Evolutionary conservation across 352 stramenopile genomes (phyloP).

Genomic region (Pythium oligandrum): DNA sequence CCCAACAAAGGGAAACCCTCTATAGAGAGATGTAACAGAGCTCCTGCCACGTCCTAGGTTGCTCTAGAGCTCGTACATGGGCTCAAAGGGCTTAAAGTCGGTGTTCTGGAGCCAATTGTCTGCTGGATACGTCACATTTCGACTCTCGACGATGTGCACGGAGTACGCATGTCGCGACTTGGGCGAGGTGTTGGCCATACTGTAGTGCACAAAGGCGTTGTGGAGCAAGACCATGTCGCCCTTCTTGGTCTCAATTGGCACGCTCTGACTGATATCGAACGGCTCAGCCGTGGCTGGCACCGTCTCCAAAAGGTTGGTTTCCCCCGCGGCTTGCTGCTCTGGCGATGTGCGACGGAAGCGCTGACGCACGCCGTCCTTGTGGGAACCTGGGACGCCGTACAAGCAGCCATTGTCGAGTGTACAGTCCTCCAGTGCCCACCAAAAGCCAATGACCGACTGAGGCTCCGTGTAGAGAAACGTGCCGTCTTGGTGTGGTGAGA

Average conservation of each 20-base stretch:
- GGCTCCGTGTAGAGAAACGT: conserved; percentile 96
- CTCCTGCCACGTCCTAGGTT: too few species aligned
- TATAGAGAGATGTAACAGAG: too few species aligned
- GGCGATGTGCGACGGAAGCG: conserved; percentile 66
- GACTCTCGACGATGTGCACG: conserved; percentile 93
- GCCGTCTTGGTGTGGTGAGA: conserved; percentile 95
- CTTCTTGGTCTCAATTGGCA: conserved; percentile 85
- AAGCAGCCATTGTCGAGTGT: conserved; percentile 94
- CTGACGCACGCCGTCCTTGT: conserved; percentile 85
- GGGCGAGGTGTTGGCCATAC: conserved; percentile 88
- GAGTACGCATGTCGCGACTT: conserved; percentile 93
- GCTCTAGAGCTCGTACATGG: conserved; percentile 39
- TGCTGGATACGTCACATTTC: conserved; percentile 73
- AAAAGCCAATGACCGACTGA: conserved; percentile 93
- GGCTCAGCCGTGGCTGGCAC: conserved; percentile 37
- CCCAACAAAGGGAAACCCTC: background rate
- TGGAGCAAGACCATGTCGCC: conserved; percentile 93
- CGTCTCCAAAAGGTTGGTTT: conserved; percentile 50
- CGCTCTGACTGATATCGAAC: conserved; percentile 50
- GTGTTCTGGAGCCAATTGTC: conserved; percentile 95
- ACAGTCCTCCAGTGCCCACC: conserved; percentile 94
- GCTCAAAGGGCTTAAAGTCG: conserved; percentile 49
- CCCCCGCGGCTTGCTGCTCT: conserved; percentile 33
- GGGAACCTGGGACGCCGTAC: conserved; percentile 89
- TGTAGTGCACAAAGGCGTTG: conserved; percentile 93